Base-by-base conservation (phyloP, 352 stramenopile species). In the Phytopythium sindhum region DNA sequence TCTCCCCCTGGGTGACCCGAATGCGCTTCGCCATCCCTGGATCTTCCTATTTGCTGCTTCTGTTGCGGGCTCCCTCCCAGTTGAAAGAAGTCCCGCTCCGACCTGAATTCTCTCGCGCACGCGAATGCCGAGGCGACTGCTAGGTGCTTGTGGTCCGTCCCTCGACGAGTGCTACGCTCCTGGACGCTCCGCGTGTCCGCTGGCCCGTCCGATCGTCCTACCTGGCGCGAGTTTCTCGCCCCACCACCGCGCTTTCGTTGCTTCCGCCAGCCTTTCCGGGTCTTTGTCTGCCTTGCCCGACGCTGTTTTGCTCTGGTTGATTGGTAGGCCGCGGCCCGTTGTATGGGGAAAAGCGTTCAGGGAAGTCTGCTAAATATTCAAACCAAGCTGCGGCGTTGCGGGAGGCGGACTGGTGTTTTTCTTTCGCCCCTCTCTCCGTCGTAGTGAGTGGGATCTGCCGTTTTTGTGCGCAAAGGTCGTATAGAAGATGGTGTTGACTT, bases 1-100 rank as follows among this genome's bases (percentile, higher is more conserved):
- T 26, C 35, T 73, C 70, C 45, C 68, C 64, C 48, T 80, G 77
- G 39, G 39, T 65, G 26, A 76, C 73, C 67, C 83, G 76, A 15
- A 92, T 59, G 66, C 83, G 83, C 71, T 92, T 92, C 39, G 83
- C 74, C 81, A 92, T 90, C 14, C 14, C 23, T 53, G 47, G 47
- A 53, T 33, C 47, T 53, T n/a, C 23, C n/a, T 33, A 23, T 53
- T 35, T 50, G n/a, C 21, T 28, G 59, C n/a, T 61, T 57, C 21
- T 2, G 41, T 48, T 21, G 41, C 41, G 4, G 19, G 0, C 7
- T 12, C 14, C 15, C 39, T 15, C 11, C 41, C 17, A 11, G 33
- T 11, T 1, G 33, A 39, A 39, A 39, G 33, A 14, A 14, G 1
- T 10, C 10, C 33, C 33, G 14, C 33, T 39, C 5, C 33, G 33